These are phyloP conservation scores for Melaleuca alternifolia DNA, from an alignment of 345 rosid species.

Conservation along the genomic window DNA sequence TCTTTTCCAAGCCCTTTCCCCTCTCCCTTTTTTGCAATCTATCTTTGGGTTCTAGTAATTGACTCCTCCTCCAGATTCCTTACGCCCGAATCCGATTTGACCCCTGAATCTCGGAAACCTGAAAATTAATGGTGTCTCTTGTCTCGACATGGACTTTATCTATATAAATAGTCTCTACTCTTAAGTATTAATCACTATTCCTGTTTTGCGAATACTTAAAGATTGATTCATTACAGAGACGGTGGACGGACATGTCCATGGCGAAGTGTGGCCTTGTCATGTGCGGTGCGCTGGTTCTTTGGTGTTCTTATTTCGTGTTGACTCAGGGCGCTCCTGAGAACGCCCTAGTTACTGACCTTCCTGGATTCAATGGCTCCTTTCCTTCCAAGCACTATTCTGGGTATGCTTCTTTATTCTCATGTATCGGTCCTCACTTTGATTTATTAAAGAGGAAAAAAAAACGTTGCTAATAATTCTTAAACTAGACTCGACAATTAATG, in stretches of 20 bases:
- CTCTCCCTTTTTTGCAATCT: too few species aligned
- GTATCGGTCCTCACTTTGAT: too few species aligned
- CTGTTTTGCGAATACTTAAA: not conserved
- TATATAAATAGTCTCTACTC: too few species aligned
- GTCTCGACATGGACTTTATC: not conserved
- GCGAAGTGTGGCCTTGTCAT: not conserved
- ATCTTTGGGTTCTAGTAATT: too few species aligned
- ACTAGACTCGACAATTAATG: too few species aligned
- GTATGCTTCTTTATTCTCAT: not conserved
- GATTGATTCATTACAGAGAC: not conserved
- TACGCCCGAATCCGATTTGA: not conserved
- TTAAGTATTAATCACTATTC: not conserved
- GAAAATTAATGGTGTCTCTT: not conserved
- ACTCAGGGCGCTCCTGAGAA: not conserved
- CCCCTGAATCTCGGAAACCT: too few species aligned
- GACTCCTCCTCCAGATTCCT: not conserved
- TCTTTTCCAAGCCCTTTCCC: too few species aligned
- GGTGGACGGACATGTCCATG: not conserved
- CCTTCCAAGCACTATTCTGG: constrained; percentile 13
- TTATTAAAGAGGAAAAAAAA: not conserved
- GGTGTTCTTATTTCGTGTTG: not conserved
- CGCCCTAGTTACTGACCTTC: not conserved
- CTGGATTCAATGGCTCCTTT: constrained; percentile 11
- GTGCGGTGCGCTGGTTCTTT: not conserved
- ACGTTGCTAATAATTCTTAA: too few species aligned